Evolutionary conservation across 352 stramenopile genomes (phyloP), one percentile per base, ranked within the genome.

Genomic region (Globisporangium polare): DNA sequence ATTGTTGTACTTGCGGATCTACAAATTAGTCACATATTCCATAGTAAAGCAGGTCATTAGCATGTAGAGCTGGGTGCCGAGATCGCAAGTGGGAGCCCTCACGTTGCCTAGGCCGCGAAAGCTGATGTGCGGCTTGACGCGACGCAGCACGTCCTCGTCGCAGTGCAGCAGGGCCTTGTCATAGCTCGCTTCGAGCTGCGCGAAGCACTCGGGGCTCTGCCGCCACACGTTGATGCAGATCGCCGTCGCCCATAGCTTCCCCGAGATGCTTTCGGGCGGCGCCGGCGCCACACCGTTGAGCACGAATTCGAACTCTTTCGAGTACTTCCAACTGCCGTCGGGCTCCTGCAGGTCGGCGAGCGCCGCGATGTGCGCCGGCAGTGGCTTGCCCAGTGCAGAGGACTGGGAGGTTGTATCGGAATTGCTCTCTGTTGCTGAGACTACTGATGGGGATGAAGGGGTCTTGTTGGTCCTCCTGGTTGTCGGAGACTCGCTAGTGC

Each of bases 271-370:
- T 2, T 78, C 67, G 2, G 70, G 64, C 2, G 82, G 79, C 31
- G 64, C 70, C 22, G 76, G 62, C 0, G 75, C 76, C 2, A 73
- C 66, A 24, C 66, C 71, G 29, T 87, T 74, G 58, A 91, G 60
- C 27, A 84, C 71, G 47, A 73, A 88, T 43, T 73, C 59, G 52
- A 91, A 88, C 33, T 69, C 79, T 20, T 64, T 75, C 5, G 78
- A 77, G 51, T 77, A 91, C 47, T 61, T 47, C 79, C 81, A 91
- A 65, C 81, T 91, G 24, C 81, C 81, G 37, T 91, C 78, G 3
- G 72, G 51, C n/a, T 82, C 69, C 46, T 91, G 81, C 1, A 84
- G 66, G 41, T 73, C 68, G 0, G 78, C 22, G 10, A 91, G 62
- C 15, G 73, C 73, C 49, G 69, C 46, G 31, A 90, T 66, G 43